Percentiles rank a stretch among this genome's conserved stretches.
These are phyloP conservation scores for Naegleria gruberi DNA, from an alignment of 208 protist genomes.

Conservation along the genomic window DNA sequence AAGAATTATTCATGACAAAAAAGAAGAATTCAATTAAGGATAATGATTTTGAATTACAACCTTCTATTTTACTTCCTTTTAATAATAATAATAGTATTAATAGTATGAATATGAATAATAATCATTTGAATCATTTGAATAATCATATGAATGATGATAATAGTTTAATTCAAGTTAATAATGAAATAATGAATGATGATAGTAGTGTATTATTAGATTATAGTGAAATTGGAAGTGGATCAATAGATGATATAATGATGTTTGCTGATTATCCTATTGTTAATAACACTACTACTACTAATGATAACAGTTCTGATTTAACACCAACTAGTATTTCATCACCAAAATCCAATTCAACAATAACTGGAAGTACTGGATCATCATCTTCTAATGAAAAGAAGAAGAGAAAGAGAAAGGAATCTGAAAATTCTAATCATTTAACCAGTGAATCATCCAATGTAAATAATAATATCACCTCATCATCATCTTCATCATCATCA, in stretches of 20 bases:
- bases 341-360: background rate
- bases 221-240: background rate
- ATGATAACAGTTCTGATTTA: background rate
- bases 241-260: background rate
- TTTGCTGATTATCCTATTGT: background rate
- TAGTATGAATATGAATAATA: background rate
- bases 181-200: background rate
- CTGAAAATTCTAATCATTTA: too few species aligned
- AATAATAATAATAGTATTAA: too few species aligned
- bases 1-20: background rate
- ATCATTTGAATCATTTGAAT: background rate
- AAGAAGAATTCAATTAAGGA: background rate
- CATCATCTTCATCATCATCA: background rate
- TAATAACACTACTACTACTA: background rate
- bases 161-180: background rate
- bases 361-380: too few species aligned
- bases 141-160: background rate
- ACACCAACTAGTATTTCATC: background rate
- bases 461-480: background rate
- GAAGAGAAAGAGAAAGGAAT: too few species aligned
- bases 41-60: background rate
- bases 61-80: background rate
- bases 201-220: background rate
- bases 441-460: background rate
- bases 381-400: too few species aligned